phyloP scores from a whole-genome alignment of 306 rosid genomes.

The Sesbania bispinosa region DNA sequence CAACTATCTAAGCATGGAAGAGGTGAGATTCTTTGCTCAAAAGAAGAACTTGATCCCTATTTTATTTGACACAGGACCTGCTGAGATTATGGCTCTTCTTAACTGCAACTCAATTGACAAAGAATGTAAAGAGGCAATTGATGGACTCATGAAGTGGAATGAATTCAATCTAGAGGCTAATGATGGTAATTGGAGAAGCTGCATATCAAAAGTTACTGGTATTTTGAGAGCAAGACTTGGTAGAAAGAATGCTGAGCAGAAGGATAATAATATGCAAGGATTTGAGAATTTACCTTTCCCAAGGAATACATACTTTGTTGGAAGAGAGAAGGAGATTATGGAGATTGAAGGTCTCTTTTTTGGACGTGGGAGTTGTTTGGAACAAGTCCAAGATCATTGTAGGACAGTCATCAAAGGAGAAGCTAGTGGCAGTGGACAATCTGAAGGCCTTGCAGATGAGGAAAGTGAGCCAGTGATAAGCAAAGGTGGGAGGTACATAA shows the following conservation, averaged over 20 bases:
- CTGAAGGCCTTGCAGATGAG: constrained; percentile 85
- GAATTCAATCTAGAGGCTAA: constrained; percentile 65
- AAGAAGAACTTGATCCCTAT: constrained; percentile 82
- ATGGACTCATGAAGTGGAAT: constrained; percentile 56
- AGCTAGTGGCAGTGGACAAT: constrained; percentile 57
- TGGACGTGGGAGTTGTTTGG: constrained; percentile 45
- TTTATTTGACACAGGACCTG: constrained; percentile 57
- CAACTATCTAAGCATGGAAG: constrained; percentile 65
- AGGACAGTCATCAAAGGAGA: constrained; percentile 40
- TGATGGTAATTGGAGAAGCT: constrained; percentile 69
- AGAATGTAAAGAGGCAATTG: constrained; percentile 64
- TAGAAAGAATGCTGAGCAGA: constrained; percentile 47
- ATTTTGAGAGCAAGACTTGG: constrained; percentile 71
- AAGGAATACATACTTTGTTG: constrained; percentile 59
- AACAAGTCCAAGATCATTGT: constrained; percentile 44
- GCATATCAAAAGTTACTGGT: constrained; percentile 50
- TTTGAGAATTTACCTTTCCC: constrained; percentile 58
- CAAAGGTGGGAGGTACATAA: constrained; percentile 59
- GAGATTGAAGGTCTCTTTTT: constrained; percentile 69
- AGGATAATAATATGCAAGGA: constrained; percentile 30
- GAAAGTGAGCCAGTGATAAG: constrained; percentile 51
- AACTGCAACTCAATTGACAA: constrained; percentile 51
- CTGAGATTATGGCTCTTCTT: constrained; percentile 52
- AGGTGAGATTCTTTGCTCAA: constrained; percentile 79
- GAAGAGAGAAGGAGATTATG: constrained; percentile 74